A percentile compares a stretch with the other conserved stretches of the same genome.
phyloP scores from a whole-genome alignment of 768 basidiomycete genomes.

The Termitomyces sp. region DNA sequence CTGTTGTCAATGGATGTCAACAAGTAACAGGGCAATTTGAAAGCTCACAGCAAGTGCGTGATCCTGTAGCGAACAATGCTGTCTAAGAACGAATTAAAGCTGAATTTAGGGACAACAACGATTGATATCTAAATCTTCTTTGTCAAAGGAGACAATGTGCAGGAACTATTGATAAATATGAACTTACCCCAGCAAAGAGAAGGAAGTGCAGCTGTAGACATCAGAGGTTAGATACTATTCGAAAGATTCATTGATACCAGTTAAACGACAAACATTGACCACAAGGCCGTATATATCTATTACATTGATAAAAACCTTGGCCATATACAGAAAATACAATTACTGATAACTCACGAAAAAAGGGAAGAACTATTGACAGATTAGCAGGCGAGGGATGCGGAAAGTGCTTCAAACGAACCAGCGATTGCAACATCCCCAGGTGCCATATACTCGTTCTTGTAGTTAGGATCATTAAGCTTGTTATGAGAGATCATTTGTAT shows the following conservation, averaged over 20 bases:
- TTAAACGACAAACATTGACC: slow-evolving; percentile 40
- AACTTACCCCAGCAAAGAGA: slow-evolving; percentile 49
- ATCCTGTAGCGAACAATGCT: slow-evolving; percentile 53
- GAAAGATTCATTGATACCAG: neutral
- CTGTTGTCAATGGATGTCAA: neutral
- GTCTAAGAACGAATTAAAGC: slow-evolving; percentile 48
- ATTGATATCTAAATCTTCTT: slow-evolving; percentile 39
- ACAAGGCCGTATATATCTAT: slow-evolving; percentile 61
- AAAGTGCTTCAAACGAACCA: slow-evolving; percentile 33
- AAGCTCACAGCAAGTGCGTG: slow-evolving; percentile 52
- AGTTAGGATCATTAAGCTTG: slow-evolving; percentile 35
- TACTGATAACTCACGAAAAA: slow-evolving; percentile 44
- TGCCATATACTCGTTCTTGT: slow-evolving; percentile 35
- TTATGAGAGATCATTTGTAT: slow-evolving; percentile 56
- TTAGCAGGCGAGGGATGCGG: neutral
- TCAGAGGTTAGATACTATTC: neutral
- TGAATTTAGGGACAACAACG: slow-evolving; percentile 66
- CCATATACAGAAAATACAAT: neutral
- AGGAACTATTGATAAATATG: neutral
- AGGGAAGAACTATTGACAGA: slow-evolving; percentile 45
- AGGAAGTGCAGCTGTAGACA: slow-evolving; percentile 44
- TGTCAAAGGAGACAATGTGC: neutral
- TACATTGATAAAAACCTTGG: neutral
- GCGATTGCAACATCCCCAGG: slow-evolving; percentile 58
- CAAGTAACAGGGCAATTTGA: neutral